Evolutionary conservation across 331 rosid species (phyloP), one percentile per base, ranked within the genome.

Genomic region (Malus hybrid): DNA sequence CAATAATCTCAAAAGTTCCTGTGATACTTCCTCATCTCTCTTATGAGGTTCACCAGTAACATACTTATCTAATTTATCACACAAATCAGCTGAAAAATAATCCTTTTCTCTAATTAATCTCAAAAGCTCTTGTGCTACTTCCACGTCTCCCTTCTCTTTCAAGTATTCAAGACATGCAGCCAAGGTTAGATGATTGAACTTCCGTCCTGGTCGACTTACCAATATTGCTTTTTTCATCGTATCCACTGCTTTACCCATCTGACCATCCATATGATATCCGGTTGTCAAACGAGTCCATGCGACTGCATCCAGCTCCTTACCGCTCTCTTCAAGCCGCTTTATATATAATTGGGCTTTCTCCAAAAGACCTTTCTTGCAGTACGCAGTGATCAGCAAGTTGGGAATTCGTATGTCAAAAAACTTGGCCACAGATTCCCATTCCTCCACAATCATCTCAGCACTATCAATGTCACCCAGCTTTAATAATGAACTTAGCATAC

Each of bases 171-270:
- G 69, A 70, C 90, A 86, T 55, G 83, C 78, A 73, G 73, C 78
- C 57, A 89, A 73, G 20, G 78, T 76, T 42, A 16, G 12, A 50
- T 56, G 65, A 74, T 39, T 29, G 46, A 80, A 86, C 76, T 64
- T 85, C 87, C 82, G 42, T 44, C 76, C 59, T 24, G 62, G 85
- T 59, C 19, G 79, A 71, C 76, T 65, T 57, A n/a, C 72, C 73
- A 64, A n/a, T 29, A 83, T 19, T 7, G 80, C 84, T 62, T 85
- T 87, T 86, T 81, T 87, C 80, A 91, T 62, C 32, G 83, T 50
- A 70, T 86, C 83, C 71, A 86, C 92, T 8, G 88, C 91, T 77
- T 86, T 86, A n/a, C 59, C 89, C 85, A 86, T 87, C 80, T 73
- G 80, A 46, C 85, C 87, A 56, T 81, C 44, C 2, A 6, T 22